phyloP scores from a whole-genome alignment of 2,329 filamentous ascomycete species.

The Fusarium sp. region DNA sequence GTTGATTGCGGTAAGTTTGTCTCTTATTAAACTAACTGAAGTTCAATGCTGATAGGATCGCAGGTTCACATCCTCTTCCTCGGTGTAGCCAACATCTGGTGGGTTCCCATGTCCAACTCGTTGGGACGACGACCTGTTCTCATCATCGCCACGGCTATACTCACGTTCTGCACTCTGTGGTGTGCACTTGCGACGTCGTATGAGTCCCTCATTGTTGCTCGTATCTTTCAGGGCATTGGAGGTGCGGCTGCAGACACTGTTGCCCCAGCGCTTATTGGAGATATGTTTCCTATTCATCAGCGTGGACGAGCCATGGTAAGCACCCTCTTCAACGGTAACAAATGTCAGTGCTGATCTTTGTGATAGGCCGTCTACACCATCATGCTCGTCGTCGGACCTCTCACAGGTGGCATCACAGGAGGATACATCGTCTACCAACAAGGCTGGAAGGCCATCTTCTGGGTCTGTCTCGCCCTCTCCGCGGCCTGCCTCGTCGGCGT shows the following conservation, averaged over 20 bases:
- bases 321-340: no score
- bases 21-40: fast-evolving
- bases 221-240: slow-evolving; percentile 48
- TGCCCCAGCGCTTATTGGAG: slow-evolving; percentile 46
- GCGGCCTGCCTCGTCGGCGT: slow-evolving; percentile 37
- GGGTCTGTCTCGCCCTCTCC: slow-evolving; percentile 44
- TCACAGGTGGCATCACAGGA: slow-evolving; percentile 48
- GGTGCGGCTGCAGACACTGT: slow-evolving; percentile 49
- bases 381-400: slow-evolving; percentile 44
- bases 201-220: slow-evolving; percentile 40
- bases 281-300: slow-evolving; percentile 50
- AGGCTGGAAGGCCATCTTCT: slow-evolving; percentile 48
- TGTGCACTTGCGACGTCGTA: slow-evolving; percentile 39
- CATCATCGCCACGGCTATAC: slow-evolving; percentile 42
- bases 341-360: fast-evolving
- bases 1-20: slow-evolving; percentile 43
- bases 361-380: slow-evolving; percentile 47
- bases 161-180: slow-evolving; percentile 42
- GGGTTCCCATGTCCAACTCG: slow-evolving; percentile 51
- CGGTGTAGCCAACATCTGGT: slow-evolving; percentile 48
- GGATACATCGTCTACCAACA: slow-evolving; percentile 48
- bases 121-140: slow-evolving; percentile 47
- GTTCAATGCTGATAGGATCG: neutral
- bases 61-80: slow-evolving; percentile 48
- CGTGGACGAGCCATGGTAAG: slow-evolving; percentile 47